Percentiles rank a stretch among this genome's conserved stretches.
These are phyloP conservation scores for Auricularia heimuer DNA, from an alignment of 768 basidiomycete genomes.

Conservation along the genomic window DNA sequence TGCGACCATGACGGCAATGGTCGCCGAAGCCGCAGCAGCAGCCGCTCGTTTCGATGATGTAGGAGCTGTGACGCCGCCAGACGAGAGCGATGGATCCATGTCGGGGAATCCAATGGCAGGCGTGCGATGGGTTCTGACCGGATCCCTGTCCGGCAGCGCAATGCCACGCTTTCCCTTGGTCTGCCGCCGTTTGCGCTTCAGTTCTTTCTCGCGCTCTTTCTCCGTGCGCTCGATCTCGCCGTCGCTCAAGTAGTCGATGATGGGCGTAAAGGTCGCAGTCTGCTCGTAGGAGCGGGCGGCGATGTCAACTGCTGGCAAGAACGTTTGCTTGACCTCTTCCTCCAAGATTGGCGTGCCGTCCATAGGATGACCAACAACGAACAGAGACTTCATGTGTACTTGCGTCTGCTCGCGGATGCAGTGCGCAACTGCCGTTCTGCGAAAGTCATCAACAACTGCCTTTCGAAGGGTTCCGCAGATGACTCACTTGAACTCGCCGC, in stretches of 20 bases:
- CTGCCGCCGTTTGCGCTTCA: slow-evolving; percentile 67
- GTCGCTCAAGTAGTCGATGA: slow-evolving; percentile 81
- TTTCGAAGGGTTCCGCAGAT: background rate
- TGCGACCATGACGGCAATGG: slow-evolving; percentile 88
- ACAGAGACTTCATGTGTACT: slow-evolving; percentile 82
- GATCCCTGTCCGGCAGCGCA: slow-evolving; percentile 85
- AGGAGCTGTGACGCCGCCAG: slow-evolving; percentile 37
- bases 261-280: slow-evolving; percentile 72
- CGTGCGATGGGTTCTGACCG: slow-evolving; percentile 83
- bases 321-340: slow-evolving; percentile 83
- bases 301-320: slow-evolving; percentile 70
- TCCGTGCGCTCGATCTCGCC: slow-evolving; percentile 84
- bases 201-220: slow-evolving; percentile 88
- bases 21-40: slow-evolving; percentile 70
- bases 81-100: slow-evolving; percentile 43
- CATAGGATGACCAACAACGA: slow-evolving; percentile 78
- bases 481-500: slow-evolving; percentile 84
- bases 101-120: slow-evolving; percentile 80
- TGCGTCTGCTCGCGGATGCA: slow-evolving; percentile 93
- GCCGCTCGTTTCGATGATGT: slow-evolving; percentile 67
- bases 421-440: slow-evolving; percentile 91
- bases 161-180: slow-evolving; percentile 50
- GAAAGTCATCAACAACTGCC: background rate
- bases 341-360: slow-evolving; percentile 73
- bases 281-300: slow-evolving; percentile 64